Base-by-base conservation (phyloP, 352 stramenopile species). In the Globisporangium recalcitrans region DNA sequence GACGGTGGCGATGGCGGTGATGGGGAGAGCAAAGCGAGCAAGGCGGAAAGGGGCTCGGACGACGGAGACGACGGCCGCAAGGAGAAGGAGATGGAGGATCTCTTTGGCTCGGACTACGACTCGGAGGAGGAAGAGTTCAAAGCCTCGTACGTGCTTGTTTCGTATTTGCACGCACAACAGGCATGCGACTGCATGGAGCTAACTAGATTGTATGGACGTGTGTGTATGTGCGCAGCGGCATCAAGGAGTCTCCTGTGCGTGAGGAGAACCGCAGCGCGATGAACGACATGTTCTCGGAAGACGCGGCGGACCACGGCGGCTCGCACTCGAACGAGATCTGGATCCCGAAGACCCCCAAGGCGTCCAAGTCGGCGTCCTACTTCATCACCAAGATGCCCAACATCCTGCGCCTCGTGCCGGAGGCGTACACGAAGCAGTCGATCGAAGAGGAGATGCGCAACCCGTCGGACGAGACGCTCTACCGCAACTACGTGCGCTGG, bases 121-220 rank as follows among this genome's bases (percentile, higher is more conserved):
- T 95, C 85, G 60, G 85, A 91, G 55, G 85, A 93, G 63, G 85
- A 95, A 53, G 85, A 95, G 60, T 93, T 95, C 73, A 93, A 95
- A 66, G 85, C 85, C 46, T 89, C 79, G 81, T 90, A 85, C 62
- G 79, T 76, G 14, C 7, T 13, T 24, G 8, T n/a, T 1, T 31
- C 40, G 22, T n/a, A 4, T 52, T 53, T 21, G 7, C 14, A 14
- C 26, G 21, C n/a, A 1, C 3, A 49, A 49, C 19, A 32, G 14
- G 3, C 19, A 11, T 40, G 8, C 34, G 27, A 36, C 0, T 22
- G 14, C 36, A 21, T 53, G 16, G 38, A 46, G 16, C 38, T 46
- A 16, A 46, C 38, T 46, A 0, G 6, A 21, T 3, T 11, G 16
- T n/a, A 46, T 51, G 14, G 11, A 55, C 14, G 21, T 40, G 52